Percentiles rank a stretch among this genome's conserved stretches.
phyloP scores from a whole-genome alignment of 2,329 filamentous ascomycete genomes.

The Fusarium devonianum region DNA sequence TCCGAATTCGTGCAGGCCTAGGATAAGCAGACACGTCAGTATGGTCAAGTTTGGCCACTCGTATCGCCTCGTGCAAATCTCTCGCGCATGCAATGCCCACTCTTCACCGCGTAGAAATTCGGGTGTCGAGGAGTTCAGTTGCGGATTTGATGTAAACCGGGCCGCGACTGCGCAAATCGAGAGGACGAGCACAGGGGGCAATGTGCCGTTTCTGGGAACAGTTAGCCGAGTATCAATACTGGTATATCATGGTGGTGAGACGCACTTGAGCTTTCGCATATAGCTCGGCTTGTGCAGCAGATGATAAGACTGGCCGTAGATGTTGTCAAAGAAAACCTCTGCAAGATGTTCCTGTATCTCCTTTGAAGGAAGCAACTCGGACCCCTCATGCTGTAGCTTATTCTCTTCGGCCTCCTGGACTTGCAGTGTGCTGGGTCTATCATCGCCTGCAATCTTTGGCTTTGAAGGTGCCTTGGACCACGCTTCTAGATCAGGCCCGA shows the following conservation, averaged over 20 bases:
- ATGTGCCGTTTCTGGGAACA: conserved; percentile 54
- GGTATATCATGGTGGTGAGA: conserved; percentile 23
- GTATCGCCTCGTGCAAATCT: conserved; percentile 86
- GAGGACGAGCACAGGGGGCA: conserved; percentile 91
- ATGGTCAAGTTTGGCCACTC: conserved; percentile 97
- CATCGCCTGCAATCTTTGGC: conserved; percentile 55
- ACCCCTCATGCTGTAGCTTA: conserved; percentile 80
- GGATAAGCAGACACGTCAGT: conserved; percentile 84
- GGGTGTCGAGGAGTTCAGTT: conserved; percentile 75
- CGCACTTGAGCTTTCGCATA: conserved; percentile 81
- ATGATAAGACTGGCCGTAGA: conserved; percentile 95
- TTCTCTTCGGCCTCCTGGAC: conserved; percentile 75
- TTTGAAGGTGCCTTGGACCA: conserved; percentile 74
- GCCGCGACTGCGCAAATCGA: conserved; percentile 96
- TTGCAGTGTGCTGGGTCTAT: conserved; percentile 58
- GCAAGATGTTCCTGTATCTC: conserved; percentile 93
- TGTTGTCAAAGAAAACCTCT: conserved; percentile 93
- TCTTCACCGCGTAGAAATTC: conserved; percentile 85
- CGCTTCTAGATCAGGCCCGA: conserved; percentile 79
- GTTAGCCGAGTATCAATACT: conserved; percentile 9
- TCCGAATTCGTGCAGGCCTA: conserved; percentile 94
- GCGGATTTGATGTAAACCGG: conserved; percentile 89
- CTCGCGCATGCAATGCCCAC: conserved; percentile 87
- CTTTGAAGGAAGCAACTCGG: conserved; percentile 80
- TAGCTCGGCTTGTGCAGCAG: conserved; percentile 96